phyloP scores from a whole-genome alignment of 495 filamentous ascomycete genomes.

The Halenospora varia region DNA sequence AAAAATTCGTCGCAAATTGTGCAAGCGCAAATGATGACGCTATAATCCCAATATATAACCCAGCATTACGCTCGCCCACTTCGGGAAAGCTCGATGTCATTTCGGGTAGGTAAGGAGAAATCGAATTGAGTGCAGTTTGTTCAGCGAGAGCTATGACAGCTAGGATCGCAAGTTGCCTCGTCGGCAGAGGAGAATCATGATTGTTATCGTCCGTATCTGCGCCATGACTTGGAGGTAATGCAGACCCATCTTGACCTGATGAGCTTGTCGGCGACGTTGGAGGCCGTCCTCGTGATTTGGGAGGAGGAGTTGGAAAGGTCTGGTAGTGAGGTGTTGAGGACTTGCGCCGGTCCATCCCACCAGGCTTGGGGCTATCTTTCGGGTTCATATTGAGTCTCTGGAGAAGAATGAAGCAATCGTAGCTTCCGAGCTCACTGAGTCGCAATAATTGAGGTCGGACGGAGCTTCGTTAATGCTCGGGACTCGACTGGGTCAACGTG shows the following conservation, averaged over 20 bases:
- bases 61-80: slow-evolving; percentile 64
- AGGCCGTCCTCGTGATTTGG: slow-evolving; percentile 51
- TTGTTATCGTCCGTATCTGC: slow-evolving; percentile 25
- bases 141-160: slow-evolving; percentile 88
- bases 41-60: slow-evolving; percentile 85
- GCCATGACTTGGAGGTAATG: slow-evolving; percentile 8
- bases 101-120: slow-evolving; percentile 90
- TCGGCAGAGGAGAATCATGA: slow-evolving; percentile 68
- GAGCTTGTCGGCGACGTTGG: slow-evolving; percentile 14
- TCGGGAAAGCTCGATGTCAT: slow-evolving; percentile 87
- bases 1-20: slow-evolving; percentile 85
- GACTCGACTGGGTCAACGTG: no score
- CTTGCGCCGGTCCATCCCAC: slow-evolving; percentile 42
- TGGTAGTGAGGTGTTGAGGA: slow-evolving; percentile 83
- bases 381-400: no score
- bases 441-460: background rate
- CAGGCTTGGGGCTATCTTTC: background rate
- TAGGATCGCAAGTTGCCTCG: slow-evolving; percentile 75
- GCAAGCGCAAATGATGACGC: slow-evolving; percentile 89
- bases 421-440: no score
- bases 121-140: slow-evolving; percentile 94
- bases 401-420: slow-evolving; percentile 9
- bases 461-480: background rate
- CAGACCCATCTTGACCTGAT: slow-evolving; percentile 17
- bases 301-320: slow-evolving; percentile 89